These are phyloP conservation scores for Pestalotiopsis sp. DNA, from an alignment of 2,329 filamentous ascomycete genomes.

Conservation along the genomic window DNA sequence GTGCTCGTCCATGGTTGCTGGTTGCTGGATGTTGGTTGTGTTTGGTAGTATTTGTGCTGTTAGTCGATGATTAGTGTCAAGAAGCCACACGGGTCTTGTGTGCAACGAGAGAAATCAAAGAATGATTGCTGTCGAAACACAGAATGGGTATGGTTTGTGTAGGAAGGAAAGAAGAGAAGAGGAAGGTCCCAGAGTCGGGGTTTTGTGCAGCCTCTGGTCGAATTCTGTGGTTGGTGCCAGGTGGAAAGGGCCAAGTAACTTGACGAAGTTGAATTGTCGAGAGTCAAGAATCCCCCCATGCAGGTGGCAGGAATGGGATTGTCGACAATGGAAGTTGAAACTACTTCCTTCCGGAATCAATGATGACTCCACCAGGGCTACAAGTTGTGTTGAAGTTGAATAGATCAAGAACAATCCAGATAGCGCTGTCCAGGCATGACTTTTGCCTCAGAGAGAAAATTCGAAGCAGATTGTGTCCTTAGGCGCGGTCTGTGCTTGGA, in stretches of 20 bases:
- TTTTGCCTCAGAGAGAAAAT: not conserved
- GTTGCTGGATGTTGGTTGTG: not conserved
- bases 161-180: not conserved
- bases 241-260: not conserved
- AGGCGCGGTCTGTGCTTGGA: too few relatives aligned
- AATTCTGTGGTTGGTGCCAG: not conserved
- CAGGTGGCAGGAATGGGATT: not conserved
- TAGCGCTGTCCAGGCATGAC: not conserved
- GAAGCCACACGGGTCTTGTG: not conserved
- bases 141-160: not conserved
- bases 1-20: not conserved
- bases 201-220: not conserved
- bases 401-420: not conserved
- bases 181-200: not conserved
- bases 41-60: not conserved
- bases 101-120: not conserved
- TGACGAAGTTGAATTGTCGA: not conserved
- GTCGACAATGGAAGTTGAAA: not conserved
- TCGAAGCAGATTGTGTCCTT: not conserved
- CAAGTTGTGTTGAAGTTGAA: too few relatives aligned
- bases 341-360: not conserved
- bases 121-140: not conserved
- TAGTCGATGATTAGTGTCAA: not conserved
- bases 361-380: not conserved
- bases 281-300: not conserved